phyloP scores from a whole-genome alignment of 441 rosid genomes.

The Populus trichocarpa region DNA sequence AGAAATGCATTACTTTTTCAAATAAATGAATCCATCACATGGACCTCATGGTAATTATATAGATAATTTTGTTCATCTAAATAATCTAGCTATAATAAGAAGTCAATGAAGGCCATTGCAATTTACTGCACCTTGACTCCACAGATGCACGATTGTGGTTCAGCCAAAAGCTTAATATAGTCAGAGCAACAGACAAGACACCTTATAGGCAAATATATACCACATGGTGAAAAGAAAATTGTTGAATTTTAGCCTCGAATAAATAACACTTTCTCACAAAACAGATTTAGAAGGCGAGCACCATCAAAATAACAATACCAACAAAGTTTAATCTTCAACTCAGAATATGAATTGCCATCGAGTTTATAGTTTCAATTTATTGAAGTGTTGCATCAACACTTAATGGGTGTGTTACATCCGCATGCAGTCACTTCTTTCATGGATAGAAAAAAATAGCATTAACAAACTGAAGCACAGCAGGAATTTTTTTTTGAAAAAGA shows the following conservation, averaged over 20 bases:
- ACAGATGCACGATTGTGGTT: not conserved
- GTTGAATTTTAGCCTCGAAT: not conserved
- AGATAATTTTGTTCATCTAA: not conserved
- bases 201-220: not conserved
- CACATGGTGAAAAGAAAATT: not conserved
- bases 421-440: not conserved
- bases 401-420: not conserved
- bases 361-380: not conserved
- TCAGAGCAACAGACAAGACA: not conserved
- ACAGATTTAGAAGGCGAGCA: not conserved
- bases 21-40: not conserved
- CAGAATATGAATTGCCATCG: not conserved
- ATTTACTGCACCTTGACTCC: not conserved
- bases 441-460: not conserved
- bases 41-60: not conserved
- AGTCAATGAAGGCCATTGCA: not conserved
- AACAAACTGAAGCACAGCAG: not conserved
- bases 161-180: not conserved
- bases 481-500: not conserved
- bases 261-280: not conserved
- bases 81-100: not conserved
- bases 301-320: not conserved
- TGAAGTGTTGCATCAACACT: not conserved
- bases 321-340: not conserved
- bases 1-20: constrained; percentile 5